Conservation (phyloP, 768 basidiomycete genomes). For the Termitomyces sp. region DNA sequence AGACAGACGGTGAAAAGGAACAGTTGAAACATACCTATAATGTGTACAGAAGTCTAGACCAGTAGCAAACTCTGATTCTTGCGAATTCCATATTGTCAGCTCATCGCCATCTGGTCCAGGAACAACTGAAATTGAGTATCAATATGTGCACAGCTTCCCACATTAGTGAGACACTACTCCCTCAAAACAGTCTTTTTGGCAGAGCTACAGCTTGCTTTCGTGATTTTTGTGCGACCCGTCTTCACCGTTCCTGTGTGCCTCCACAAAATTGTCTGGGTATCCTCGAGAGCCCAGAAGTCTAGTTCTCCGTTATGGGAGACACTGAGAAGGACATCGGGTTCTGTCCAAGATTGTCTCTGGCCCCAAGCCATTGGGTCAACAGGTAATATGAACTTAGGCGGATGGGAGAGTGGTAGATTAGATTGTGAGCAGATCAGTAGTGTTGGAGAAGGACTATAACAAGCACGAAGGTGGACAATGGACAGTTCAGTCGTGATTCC, state of each 20-base stretch:
- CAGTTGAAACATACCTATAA: slow-evolving; percentile 44
- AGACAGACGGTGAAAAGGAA: not conserved
- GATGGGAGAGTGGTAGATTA: slow-evolving; percentile 47
- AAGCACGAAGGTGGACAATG: slow-evolving; percentile 54
- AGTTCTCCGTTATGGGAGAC: slow-evolving; percentile 74
- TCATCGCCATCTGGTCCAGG: slow-evolving; percentile 61
- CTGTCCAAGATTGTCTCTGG: slow-evolving; percentile 37
- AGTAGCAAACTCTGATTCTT: slow-evolving; percentile 88
- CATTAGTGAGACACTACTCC: slow-evolving; percentile 30
- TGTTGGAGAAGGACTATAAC: slow-evolving; percentile 26
- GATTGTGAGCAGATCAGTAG: slow-evolving; percentile 47
- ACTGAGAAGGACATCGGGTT: slow-evolving; percentile 76
- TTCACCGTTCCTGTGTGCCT: slow-evolving; percentile 69
- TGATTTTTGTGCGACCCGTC: slow-evolving; percentile 64
- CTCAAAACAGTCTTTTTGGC: slow-evolving; percentile 90
- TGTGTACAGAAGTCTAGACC: slow-evolving; percentile 75
- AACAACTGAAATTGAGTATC: slow-evolving; percentile 46
- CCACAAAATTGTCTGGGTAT: slow-evolving; percentile 42
- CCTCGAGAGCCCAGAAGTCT: slow-evolving; percentile 80
- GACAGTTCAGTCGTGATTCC: slow-evolving; percentile 62
- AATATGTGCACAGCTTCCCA: slow-evolving; percentile 1
- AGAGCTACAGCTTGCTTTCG: slow-evolving; percentile 81
- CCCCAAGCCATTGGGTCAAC: slow-evolving; percentile 91
- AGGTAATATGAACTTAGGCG: slow-evolving; percentile 58
- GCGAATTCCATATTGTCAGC: slow-evolving; percentile 95